Percentiles rank a stretch among this genome's conserved stretches.
phyloP scores from a whole-genome alignment of 495 filamentous ascomycete genomes.

The Aspergillus funiculosus region DNA sequence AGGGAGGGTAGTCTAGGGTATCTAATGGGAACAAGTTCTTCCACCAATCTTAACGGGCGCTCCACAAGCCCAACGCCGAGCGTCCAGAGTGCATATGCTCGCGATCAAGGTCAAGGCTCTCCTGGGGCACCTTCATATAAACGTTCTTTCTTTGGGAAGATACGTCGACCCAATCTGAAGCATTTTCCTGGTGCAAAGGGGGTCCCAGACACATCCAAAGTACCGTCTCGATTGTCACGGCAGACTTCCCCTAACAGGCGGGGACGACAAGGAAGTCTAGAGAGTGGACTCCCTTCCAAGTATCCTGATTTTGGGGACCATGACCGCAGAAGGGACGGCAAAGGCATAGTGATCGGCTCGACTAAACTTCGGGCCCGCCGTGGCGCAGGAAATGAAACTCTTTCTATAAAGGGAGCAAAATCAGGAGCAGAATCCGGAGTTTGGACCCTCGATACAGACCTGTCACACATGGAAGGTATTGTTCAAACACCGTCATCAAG shows the following conservation, averaged over 20 bases:
- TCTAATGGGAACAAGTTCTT: constrained; percentile 43
- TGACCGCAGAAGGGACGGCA: constrained; percentile 42
- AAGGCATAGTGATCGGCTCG: constrained; percentile 31
- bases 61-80: constrained; percentile 74
- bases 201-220: constrained; percentile 38
- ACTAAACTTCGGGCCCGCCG: constrained; percentile 41
- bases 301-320: constrained; percentile 32
- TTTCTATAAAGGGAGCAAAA: constrained; percentile 22
- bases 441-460: constrained; percentile 76
- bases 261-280: constrained; percentile 41
- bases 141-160: constrained; percentile 58
- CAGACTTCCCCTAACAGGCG: constrained; percentile 47
- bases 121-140: constrained; percentile 54
- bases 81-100: constrained; percentile 48
- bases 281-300: constrained; percentile 24
- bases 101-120: constrained; percentile 52
- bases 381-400: constrained; percentile 51
- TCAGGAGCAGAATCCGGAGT: constrained; percentile 37
- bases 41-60: constrained; percentile 46
- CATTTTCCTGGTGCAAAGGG: constrained; percentile 51
- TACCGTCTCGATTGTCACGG: constrained; percentile 39
- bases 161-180: constrained; percentile 55
- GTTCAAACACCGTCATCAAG: constrained; percentile 42
- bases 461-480: constrained; percentile 79
- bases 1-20: constrained; percentile 40